A percentile compares a stretch with the other conserved stretches of the same genome.
Evolutionary conservation across 75 land plant genomes (phyloP).

Genomic region (Larix kaempferi): DNA sequence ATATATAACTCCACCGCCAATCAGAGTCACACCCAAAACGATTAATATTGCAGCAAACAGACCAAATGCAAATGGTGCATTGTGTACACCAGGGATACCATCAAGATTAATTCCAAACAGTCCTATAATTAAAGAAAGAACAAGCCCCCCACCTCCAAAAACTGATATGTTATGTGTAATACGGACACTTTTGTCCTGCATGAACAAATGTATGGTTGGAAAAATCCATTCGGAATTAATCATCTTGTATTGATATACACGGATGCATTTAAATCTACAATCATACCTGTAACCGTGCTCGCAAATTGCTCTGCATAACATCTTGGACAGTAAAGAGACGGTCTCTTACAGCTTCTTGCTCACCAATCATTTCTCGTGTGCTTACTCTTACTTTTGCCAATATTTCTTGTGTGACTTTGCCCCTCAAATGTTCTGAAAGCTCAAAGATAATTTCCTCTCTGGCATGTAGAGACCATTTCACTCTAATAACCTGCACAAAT

Average conservation of each 20-base stretch:
- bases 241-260: no score
- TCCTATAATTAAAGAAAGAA: constrained; percentile 82
- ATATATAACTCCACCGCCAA: constrained; percentile 57
- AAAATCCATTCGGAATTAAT: no score
- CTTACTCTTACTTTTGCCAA: constrained; percentile 57
- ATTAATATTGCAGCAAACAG: constrained; percentile 54
- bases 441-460: constrained; percentile 90
- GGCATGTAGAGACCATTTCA: constrained; percentile 93
- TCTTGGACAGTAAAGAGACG: constrained; percentile 93
- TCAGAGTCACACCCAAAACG: constrained; percentile 51
- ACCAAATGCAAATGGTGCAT: constrained; percentile 77
- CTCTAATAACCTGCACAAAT: constrained; percentile 71
- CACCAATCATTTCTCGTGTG: constrained; percentile 85
- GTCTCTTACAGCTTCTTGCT: constrained; percentile 93
- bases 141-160: constrained; percentile 86
- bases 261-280: background rate
- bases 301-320: constrained; percentile 84
- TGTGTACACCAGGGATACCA: constrained; percentile 81
- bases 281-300: constrained; percentile 81
- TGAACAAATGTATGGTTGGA: background rate
- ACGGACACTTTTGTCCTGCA: constrained; percentile 82
- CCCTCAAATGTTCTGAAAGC: constrained; percentile 73
- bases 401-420: constrained; percentile 37
- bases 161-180: constrained; percentile 84
- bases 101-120: constrained; percentile 94